These are phyloP conservation scores for Dothideomycetes sp. DNA, from an alignment of 2,329 filamentous ascomycete genomes.

Conservation along the genomic window DNA sequence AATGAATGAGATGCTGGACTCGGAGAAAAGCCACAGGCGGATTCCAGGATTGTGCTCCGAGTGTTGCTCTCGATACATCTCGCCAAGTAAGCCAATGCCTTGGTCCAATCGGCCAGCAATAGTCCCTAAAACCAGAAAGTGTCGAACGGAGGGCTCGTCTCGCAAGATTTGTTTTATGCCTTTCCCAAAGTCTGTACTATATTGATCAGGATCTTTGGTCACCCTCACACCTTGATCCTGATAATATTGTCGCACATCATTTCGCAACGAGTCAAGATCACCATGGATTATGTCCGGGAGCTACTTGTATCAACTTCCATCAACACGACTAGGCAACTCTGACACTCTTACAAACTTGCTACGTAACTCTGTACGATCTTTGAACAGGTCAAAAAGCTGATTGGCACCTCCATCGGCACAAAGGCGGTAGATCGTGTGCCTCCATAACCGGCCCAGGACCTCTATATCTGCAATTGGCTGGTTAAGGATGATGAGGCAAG, in stretches of 20 bases:
- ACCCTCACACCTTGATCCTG: conserved; percentile 48
- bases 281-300: conserved; percentile 60
- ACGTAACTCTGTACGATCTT: not conserved
- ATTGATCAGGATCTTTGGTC: conserved; percentile 64
- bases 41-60: conserved; percentile 26
- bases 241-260: conserved; percentile 56
- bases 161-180: conserved; percentile 51
- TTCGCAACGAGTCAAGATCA: conserved; percentile 74
- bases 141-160: conserved; percentile 12
- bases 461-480: conserved; percentile 46
- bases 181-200: conserved; percentile 87
- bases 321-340: not conserved
- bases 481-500: conserved; percentile 48
- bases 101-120: conserved; percentile 89
- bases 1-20: conserved; percentile 71
- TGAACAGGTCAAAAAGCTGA: conserved; percentile 47
- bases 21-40: conserved; percentile 65
- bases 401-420: conserved; percentile 93
- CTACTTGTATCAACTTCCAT: conserved; percentile 14
- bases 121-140: conserved; percentile 70
- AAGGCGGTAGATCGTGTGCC: conserved; percentile 51
- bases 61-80: conserved; percentile 51
- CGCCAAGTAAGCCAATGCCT: conserved; percentile 77
- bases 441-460: conserved; percentile 36
- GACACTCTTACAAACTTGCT: conserved; percentile 5